Evolutionary conservation across 1,284 basidiomycete genomes (phyloP).

Genomic region (Pascua sp.): DNA sequence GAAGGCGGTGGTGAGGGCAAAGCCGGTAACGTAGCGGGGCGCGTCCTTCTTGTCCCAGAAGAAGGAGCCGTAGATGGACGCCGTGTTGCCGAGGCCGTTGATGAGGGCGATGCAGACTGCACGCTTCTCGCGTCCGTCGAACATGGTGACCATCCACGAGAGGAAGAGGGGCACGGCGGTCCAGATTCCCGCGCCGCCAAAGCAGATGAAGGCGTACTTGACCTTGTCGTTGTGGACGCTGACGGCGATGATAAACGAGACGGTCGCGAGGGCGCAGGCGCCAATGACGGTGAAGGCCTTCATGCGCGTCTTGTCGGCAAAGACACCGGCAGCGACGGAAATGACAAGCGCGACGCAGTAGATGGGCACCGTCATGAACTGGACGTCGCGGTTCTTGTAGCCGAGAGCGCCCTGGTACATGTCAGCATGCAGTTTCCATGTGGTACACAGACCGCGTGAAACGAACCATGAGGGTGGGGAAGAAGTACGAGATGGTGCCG

Average conservation of each 20-base stretch:
- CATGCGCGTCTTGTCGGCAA: constrained; percentile 43
- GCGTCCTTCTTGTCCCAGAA: constrained; percentile 42
- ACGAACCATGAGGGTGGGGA: constrained; percentile 42
- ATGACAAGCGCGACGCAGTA: constrained; percentile 48
- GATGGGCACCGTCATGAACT: constrained; percentile 52
- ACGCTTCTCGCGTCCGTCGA: constrained; percentile 45
- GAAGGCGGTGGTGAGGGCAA: constrained; percentile 39
- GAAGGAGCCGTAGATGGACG: constrained; percentile 46
- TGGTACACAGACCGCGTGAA: too few species aligned
- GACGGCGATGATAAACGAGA: constrained; percentile 43
- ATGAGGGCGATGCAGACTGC: constrained; percentile 45
- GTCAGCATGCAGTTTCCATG: too few species aligned
- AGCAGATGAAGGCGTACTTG: constrained; percentile 48
- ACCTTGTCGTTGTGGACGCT: constrained; percentile 34
- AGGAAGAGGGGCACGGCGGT: constrained; percentile 43
- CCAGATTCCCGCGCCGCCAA: constrained; percentile 48
- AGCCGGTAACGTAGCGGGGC: constrained; percentile 43
- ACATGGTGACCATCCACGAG: constrained; percentile 46
- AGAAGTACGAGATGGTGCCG: constrained; percentile 50
- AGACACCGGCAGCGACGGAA: constrained; percentile 37
- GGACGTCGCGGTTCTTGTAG: constrained; percentile 38
- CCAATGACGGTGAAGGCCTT: constrained; percentile 43
- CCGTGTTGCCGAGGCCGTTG: constrained; percentile 44
- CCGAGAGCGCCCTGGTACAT: constrained; percentile 26
- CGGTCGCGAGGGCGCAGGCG: constrained; percentile 23